A percentile compares a stretch with the other conserved stretches of the same genome.
phyloP scores from a whole-genome alignment of 805 yeast genomes.

The Teunomyces cretensis region DNA sequence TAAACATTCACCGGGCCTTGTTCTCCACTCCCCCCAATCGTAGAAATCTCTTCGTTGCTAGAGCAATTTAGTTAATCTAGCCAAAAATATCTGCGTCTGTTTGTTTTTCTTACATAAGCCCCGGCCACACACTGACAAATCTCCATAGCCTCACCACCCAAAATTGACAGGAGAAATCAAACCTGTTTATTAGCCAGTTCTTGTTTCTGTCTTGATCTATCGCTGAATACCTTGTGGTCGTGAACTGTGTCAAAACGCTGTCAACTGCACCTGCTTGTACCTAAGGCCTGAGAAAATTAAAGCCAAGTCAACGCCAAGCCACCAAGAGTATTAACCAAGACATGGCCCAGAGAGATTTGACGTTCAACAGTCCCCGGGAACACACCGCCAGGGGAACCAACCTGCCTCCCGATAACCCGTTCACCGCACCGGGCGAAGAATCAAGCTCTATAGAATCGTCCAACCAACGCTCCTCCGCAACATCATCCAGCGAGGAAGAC shows the following conservation, averaged over 20 bases:
- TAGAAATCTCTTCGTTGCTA: not conserved
- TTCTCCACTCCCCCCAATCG: no score
- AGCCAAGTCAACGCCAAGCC: not conserved
- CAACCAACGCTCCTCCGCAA: slow-evolving; percentile 9
- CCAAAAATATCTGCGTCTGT: not conserved
- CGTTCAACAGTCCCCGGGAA: slow-evolving; percentile 23
- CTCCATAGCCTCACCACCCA: slow-evolving; percentile 4
- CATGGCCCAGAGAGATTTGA: slow-evolving; percentile 31
- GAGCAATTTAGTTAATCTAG: not conserved
- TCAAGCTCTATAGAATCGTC: slow-evolving; percentile 11
- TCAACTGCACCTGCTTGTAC: no score
- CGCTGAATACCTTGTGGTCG: not conserved
- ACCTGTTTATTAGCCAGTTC: not conserved
- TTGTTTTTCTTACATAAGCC: not conserved
- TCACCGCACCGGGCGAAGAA: slow-evolving; percentile 10
- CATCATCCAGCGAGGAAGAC: slow-evolving; percentile 11
- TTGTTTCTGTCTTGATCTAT: not conserved
- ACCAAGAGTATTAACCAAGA: not conserved
- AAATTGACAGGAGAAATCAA: not conserved
- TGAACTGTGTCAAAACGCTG: not conserved
- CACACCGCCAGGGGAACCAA: slow-evolving; percentile 1
- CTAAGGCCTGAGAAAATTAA: no score
- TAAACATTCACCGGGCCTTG: no score
- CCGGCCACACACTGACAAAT: not conserved
- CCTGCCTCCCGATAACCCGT: slow-evolving; percentile 10